Evolutionary conservation across 2,329 filamentous ascomycete genomes (phyloP), one percentile per base, ranked within the genome.

Genomic region (Cadophora luteo-olivacea): DNA sequence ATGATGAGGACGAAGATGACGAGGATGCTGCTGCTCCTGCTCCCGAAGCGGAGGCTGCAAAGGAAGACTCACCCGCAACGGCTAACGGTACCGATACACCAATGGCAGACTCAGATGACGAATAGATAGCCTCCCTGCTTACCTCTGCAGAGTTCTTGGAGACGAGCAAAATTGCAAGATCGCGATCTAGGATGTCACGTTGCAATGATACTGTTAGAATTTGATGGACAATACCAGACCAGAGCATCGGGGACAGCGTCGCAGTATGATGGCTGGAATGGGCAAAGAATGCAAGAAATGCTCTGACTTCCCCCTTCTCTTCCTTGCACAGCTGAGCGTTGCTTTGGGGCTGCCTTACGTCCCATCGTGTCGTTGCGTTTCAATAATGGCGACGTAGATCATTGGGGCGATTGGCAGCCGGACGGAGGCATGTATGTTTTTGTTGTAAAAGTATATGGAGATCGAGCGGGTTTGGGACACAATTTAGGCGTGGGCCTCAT

Each of bases 1-100:
- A 78, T 38, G 76, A 77, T 41, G 75, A 77, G 24, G 75, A 78
- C 22, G 76, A 75, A 57, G 76, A 75, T 19, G 72, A 72, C 12
- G 73, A 68, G 52, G 68, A 61, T 24, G 67, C 65, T 45, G 61
- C 57, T 12, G 48, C 52, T 12, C 49, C 68, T 25, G 61, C 65
- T 36, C 62, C 66, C 16, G 41, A 45, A 19, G 41, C 41, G 14
- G 16, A 45, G 12, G 41, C 41, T 22, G 65, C 57, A 24, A 70
- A 68, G 33, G 73, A 75, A 24, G 73, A 73, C 61, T 75, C 73
- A 36, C 72, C 75, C 22, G 69, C 66, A 19, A 75, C 74, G n/a
- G 75, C 73, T 4, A 75, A 75, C 62, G 73, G 68, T 24, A 71
- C 49, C n/a, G 74, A 77, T 69, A 76, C 76, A 25, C 75, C 75